Base-by-base conservation (phyloP, 495 filamentous ascomycete species). In the Xylaria sp. region DNA sequence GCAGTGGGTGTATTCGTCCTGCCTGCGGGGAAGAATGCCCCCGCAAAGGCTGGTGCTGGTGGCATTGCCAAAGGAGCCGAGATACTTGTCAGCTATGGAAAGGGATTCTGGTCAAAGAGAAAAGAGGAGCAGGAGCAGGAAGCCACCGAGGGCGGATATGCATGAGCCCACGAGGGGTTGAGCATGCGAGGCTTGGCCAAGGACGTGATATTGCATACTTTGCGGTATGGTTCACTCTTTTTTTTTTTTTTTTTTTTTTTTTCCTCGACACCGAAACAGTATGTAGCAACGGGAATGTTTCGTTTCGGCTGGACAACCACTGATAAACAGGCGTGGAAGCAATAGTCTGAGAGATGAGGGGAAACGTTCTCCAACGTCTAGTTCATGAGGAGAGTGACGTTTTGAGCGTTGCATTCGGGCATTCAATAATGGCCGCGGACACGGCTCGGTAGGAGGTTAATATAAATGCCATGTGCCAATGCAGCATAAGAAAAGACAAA, bases 71-170 rank as follows among this genome's bases (percentile, higher is more conserved):
- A 85, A 69, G 87, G 88, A 15, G 78, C 85, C 74, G 88, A 90
- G 76, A 81, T 92, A 53, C 78, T 90, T 58, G 88, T 92, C 15
- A 91, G 85, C 79, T 92, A 92, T 82, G 90, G 90, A 50, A 90
- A 89, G 77, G 90, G 90, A 11, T 92, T 91, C 79, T 92, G 90
- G 88, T 82, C 81, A 48, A 83, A 70, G 50, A 41, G 55, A 40
- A 68, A 41, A 44, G 67, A 68, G 17, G 67, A 29, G 24, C 40
- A 66, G 26, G 67, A 29, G 24, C 40, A 66, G 26, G 29, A 48
- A 12, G 31, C 21, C 8, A 26, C 41, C 21, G 55, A 7, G 24
- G 24, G 67, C 3, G 24, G 44, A 8, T 7, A 31, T 62, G 31
- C 44, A 26, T 62, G 67, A 69, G 53, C 15, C 53, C 19, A n/a